phyloP scores from a whole-genome alignment of 2,329 filamentous ascomycete genomes.

The Penicillium digitatum region DNA sequence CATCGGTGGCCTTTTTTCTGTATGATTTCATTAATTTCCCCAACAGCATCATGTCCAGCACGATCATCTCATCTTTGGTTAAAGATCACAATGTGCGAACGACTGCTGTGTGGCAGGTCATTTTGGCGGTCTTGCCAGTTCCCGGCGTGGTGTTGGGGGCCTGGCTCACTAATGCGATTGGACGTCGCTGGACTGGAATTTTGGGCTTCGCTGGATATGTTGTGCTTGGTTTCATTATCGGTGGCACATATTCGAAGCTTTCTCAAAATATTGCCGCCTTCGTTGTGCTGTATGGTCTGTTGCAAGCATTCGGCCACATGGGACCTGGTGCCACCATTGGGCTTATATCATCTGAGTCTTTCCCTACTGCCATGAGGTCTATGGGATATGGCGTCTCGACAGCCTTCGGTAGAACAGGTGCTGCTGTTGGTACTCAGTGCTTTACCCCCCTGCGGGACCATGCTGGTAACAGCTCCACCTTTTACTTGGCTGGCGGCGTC shows the following conservation, averaged over 20 bases:
- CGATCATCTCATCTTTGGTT: constrained; percentile 34
- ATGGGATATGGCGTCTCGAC: constrained; percentile 34
- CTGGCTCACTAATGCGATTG: constrained; percentile 33
- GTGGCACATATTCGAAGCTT: constrained; percentile 26
- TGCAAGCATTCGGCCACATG: constrained; percentile 35
- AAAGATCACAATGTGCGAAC: constrained; percentile 31
- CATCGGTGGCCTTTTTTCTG: constrained; percentile 35
- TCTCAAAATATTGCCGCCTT: constrained; percentile 31
- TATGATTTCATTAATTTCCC: constrained; percentile 41
- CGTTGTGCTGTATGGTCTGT: constrained; percentile 34
- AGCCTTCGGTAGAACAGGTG: constrained; percentile 35
- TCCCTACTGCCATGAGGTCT: constrained; percentile 33
- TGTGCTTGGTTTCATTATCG: constrained; percentile 33
- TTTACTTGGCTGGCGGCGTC: constrained; percentile 31
- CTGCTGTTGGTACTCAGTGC: constrained; percentile 35
- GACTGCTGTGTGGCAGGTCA: constrained; percentile 36
- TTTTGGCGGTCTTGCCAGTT: constrained; percentile 33
- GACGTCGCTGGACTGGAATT: constrained; percentile 30
- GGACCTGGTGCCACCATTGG: constrained; percentile 36
- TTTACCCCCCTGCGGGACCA: constrained; percentile 32
- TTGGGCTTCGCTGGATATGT: constrained; percentile 30
- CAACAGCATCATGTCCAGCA: constrained; percentile 36
- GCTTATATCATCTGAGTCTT: constrained; percentile 32
- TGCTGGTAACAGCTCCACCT: constrained; percentile 31
- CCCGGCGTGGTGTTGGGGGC: constrained; percentile 35